phyloP scores from a whole-genome alignment of 2,329 filamentous ascomycete species.

The Penicillium aurantiogriseum region DNA sequence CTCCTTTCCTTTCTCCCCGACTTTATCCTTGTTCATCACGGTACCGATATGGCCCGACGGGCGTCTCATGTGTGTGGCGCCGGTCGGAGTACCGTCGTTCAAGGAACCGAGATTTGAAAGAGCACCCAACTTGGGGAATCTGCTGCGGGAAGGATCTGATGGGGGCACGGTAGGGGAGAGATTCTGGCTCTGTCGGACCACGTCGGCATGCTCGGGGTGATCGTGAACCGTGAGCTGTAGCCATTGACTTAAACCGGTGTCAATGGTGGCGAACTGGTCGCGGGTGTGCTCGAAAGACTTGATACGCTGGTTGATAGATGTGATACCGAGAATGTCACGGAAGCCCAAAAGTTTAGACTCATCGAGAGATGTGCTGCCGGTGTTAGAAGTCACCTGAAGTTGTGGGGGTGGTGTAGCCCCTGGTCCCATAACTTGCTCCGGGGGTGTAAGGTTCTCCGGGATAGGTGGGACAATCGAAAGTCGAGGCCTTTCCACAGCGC shows the following conservation, averaged over 20 bases:
- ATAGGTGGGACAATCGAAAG: constrained; percentile 34
- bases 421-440: constrained; percentile 16
- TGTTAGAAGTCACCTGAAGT: constrained; percentile 11
- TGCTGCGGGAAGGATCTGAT: constrained; percentile 33
- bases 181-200: constrained; percentile 39
- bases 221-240: constrained; percentile 49
- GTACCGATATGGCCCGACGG: constrained; percentile 39
- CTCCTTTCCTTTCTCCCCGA: constrained; percentile 84
- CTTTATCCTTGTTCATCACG: constrained; percentile 57
- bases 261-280: constrained; percentile 65
- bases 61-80: constrained; percentile 35
- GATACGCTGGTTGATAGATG: constrained; percentile 66
- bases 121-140: constrained; percentile 44
- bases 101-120: constrained; percentile 30
- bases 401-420: constrained; percentile 10
- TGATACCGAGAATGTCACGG: constrained; percentile 72
- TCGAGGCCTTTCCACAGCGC: constrained; percentile 27
- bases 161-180: constrained; percentile 32
- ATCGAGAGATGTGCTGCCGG: constrained; percentile 20
- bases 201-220: constrained; percentile 54
- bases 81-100: constrained; percentile 34
- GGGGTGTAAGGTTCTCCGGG: constrained; percentile 15
- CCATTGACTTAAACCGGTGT: constrained; percentile 71
- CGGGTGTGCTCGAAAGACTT: constrained; percentile 71
- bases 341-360: constrained; percentile 58